Evolutionary conservation across 768 basidiomycete species (phyloP).

Genomic region (Collybia sp.): DNA sequence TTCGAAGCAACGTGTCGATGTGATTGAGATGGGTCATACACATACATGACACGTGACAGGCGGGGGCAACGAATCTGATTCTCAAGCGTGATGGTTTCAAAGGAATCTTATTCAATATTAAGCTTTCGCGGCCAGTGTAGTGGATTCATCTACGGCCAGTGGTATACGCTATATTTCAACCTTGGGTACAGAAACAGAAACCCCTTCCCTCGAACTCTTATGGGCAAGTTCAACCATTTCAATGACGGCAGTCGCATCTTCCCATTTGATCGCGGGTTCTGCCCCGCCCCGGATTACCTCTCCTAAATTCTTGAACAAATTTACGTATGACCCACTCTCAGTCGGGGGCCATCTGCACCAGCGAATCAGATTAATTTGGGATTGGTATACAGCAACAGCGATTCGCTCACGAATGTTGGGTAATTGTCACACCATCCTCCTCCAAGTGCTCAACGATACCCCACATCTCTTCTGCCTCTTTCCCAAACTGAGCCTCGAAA

Average conservation of each 20-base stretch:
- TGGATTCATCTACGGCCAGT: background rate
- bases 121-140: too few relatives aligned
- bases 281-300: conserved; percentile 52
- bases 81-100: too few relatives aligned
- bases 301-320: conserved; percentile 64
- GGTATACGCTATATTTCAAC: background rate
- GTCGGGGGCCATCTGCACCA: conserved; percentile 56
- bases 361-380: too few relatives aligned
- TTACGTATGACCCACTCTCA: conserved; percentile 52
- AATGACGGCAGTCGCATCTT: conserved; percentile 66
- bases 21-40: conserved; percentile 7
- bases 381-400: background rate
- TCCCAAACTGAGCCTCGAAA: conserved; percentile 44
- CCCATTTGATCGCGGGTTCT: conserved; percentile 63
- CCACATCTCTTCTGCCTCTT: conserved; percentile 59
- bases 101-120: too few relatives aligned
- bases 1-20: conserved; percentile 15
- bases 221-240: conserved; percentile 75
- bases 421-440: conserved; percentile 37
- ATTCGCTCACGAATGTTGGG: conserved; percentile 28
- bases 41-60: conserved; percentile 5
- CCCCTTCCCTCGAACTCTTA: conserved; percentile 58
- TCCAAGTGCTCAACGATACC: conserved; percentile 56
- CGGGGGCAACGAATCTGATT: too few relatives aligned
- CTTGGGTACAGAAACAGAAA: conserved; percentile 27